phyloP scores from a whole-genome alignment of 129 eudicot species.

The Centaurea solstitialis region DNA sequence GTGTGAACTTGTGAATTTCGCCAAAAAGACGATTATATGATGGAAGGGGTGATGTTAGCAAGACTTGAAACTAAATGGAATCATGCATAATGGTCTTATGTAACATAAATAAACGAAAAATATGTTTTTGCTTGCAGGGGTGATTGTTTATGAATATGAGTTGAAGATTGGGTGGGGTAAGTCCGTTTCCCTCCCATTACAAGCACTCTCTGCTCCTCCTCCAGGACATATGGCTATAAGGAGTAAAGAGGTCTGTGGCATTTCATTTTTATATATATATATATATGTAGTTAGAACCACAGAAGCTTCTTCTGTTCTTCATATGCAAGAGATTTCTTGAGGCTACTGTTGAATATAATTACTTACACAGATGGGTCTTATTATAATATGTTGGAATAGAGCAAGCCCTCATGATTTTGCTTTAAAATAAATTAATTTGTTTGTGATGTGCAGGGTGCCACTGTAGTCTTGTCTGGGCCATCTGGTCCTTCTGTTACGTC shows the following conservation, averaged over 20 bases:
- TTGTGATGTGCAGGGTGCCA: conserved; percentile 67
- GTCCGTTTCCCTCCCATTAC: conserved; percentile 96
- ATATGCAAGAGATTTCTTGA: background rate
- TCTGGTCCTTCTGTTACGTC: conserved; percentile 92
- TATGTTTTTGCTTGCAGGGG: conserved; percentile 55
- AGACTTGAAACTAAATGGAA: background rate
- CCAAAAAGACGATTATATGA: too few species aligned
- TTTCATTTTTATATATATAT: conserved; percentile 16
- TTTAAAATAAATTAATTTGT: background rate
- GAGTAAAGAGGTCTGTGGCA: conserved; percentile 77
- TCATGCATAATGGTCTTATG: background rate
- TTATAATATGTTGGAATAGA: background rate
- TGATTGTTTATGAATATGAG: conserved; percentile 91
- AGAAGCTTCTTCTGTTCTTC: background rate
- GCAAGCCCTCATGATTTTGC: conserved; percentile 3
- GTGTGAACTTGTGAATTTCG: too few species aligned
- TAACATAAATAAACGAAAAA: background rate
- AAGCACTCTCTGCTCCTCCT: conserved; percentile 98
- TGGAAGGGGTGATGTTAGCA: too few species aligned
- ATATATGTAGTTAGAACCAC: background rate
- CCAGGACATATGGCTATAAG: conserved; percentile 99
- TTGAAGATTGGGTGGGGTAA: conserved; percentile 99
- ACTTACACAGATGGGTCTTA: background rate
- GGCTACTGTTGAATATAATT: conserved; percentile 2
- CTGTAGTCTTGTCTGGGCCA: conserved; percentile 92